These are phyloP conservation scores for Phytophthora brassicae DNA, from an alignment of 352 stramenopile species.

Conservation along the genomic window DNA sequence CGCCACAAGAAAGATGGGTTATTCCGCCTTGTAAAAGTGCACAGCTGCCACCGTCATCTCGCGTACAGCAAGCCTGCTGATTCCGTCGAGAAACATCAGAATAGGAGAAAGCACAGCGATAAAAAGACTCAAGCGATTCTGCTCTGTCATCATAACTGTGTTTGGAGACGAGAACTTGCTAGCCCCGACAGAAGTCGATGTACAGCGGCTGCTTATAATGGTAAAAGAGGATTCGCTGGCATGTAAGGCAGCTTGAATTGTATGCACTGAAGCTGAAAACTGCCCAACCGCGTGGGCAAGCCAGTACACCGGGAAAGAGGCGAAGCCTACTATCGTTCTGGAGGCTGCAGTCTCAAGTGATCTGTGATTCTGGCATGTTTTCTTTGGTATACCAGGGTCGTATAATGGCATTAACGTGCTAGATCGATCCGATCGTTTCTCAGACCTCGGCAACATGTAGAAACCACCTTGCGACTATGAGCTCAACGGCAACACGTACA, in stretches of 20 bases:
- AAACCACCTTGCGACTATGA: background rate
- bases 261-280: constrained; percentile 10
- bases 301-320: background rate
- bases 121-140: background rate
- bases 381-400: constrained; percentile 3
- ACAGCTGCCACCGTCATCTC: constrained; percentile 5
- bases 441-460: background rate
- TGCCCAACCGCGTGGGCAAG: constrained; percentile 9
- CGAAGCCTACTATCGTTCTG: constrained; percentile 1
- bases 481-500: background rate
- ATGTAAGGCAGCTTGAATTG: constrained; percentile 15
- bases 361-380: constrained; percentile 8
- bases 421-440: background rate
- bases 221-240: background rate
- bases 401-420: constrained; percentile 8
- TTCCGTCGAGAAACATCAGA: background rate
- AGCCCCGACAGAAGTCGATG: background rate
- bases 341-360: constrained; percentile 1
- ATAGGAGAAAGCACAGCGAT: constrained; percentile 1
- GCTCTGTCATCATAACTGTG: background rate
- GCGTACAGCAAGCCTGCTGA: constrained; percentile 6
- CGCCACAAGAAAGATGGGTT: background rate
- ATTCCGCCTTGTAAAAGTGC: constrained; percentile 6
- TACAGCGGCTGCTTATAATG: background rate
- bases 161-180: constrained; percentile 6